These are phyloP conservation scores for Neltuma alba DNA, from an alignment of 306 rosid genomes.

Conservation along the genomic window DNA sequence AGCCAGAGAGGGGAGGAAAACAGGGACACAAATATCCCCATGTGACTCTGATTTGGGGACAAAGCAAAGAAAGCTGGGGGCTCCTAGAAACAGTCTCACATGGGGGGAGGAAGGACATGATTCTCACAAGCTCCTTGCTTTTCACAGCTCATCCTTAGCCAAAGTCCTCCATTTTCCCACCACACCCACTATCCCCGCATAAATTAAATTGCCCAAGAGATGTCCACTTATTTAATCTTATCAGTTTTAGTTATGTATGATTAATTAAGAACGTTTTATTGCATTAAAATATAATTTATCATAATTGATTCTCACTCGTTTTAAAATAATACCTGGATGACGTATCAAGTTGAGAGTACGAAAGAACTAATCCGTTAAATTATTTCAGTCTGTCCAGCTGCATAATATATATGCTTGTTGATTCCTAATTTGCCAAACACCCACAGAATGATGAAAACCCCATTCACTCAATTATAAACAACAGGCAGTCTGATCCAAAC, in stretches of 20 bases:
- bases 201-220: constrained; percentile 37
- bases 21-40: constrained; percentile 56
- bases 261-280: background rate
- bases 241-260: background rate
- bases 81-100: constrained; percentile 71
- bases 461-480: constrained; percentile 3
- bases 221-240: constrained; percentile 34
- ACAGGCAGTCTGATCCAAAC: background rate
- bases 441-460: constrained; percentile 37
- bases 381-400: background rate
- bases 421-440: constrained; percentile 24
- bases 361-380: background rate
- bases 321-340: background rate
- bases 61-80: constrained; percentile 70
- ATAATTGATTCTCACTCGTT: background rate
- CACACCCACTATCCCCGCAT: constrained; percentile 25
- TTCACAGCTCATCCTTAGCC: constrained; percentile 79
- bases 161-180: constrained; percentile 43
- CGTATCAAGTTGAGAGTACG: background rate
- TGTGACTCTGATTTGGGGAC: constrained; percentile 80
- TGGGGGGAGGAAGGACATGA: constrained; percentile 70
- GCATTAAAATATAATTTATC: background rate
- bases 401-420: background rate
- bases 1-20: constrained; percentile 37
- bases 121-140: constrained; percentile 51